Evolutionary conservation across 306 rosid genomes (phyloP).

Genomic region (Trifolium fragiferum): DNA sequence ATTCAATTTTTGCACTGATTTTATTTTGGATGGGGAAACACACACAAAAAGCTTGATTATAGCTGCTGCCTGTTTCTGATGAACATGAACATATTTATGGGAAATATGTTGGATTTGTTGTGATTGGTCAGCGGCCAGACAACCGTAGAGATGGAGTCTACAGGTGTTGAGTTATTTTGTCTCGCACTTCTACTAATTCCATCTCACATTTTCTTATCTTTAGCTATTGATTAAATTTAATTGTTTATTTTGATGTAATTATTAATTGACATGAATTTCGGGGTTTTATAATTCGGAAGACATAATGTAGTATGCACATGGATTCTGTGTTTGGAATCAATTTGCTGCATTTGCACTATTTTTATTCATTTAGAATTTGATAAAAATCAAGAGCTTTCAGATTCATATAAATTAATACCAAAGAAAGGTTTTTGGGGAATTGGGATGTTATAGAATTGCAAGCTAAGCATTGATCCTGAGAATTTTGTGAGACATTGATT

Average conservation of each 20-base stretch:
- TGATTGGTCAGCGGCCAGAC: constrained; percentile 77
- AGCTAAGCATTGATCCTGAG: too few relatives aligned
- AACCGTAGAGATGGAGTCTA: too few relatives aligned
- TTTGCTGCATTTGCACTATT: background rate
- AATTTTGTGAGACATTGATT: too few relatives aligned
- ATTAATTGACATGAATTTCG: too few relatives aligned
- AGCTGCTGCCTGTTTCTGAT: constrained; percentile 5
- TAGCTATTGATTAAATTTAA: background rate
- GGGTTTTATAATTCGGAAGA: too few relatives aligned
- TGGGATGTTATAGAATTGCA: background rate
- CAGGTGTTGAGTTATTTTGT: constrained; percentile 55
- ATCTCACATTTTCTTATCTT: background rate
- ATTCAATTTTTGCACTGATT: constrained; percentile 48
- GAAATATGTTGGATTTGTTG: constrained; percentile 8
- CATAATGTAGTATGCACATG: too few relatives aligned
- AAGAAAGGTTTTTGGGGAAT: background rate
- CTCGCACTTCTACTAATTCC: background rate
- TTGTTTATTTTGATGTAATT: background rate
- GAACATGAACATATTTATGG: constrained; percentile 20
- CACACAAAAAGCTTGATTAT: constrained; percentile 53
- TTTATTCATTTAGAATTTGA: too few relatives aligned
- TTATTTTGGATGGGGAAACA: constrained; percentile 43
- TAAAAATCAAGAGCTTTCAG: background rate
- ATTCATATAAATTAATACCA: too few relatives aligned
- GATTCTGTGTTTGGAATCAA: background rate